phyloP scores from a whole-genome alignment of 805 yeast genomes.

The Saturnispora saitoi region DNA sequence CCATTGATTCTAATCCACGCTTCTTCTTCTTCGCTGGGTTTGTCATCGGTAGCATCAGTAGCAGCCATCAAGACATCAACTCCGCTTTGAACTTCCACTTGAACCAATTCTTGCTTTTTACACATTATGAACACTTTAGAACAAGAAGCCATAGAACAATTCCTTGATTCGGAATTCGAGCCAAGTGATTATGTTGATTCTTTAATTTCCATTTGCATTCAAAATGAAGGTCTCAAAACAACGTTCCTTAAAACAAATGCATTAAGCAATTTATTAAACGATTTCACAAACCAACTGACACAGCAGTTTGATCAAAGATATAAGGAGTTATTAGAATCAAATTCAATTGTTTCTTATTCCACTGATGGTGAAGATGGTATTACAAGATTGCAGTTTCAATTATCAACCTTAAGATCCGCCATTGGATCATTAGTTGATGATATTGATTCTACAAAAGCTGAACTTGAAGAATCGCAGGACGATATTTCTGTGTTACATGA shows the following conservation, averaged over 20 bases:
- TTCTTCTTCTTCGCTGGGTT: background rate
- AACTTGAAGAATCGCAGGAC: conserved; percentile 16
- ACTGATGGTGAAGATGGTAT: conserved; percentile 29
- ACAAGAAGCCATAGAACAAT: conserved; percentile 45
- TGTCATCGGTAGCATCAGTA: background rate
- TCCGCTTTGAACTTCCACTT: conserved; percentile 1
- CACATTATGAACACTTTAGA: conserved; percentile 5
- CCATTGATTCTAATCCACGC: conserved; percentile 7
- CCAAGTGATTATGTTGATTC: conserved; percentile 62
- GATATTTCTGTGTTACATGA: conserved; percentile 21
- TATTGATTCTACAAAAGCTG: conserved; percentile 26
- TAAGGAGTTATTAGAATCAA: conserved; percentile 26
- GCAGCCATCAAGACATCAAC: background rate
- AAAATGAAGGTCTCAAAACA: conserved; percentile 6
- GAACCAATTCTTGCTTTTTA: background rate
- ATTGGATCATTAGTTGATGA: conserved; percentile 48
- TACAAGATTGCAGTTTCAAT: conserved; percentile 57
- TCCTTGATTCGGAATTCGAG: conserved; percentile 57
- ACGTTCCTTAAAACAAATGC: conserved; percentile 15
- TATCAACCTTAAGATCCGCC: conserved; percentile 51
- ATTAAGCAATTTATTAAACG: conserved; percentile 34
- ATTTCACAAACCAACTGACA: conserved; percentile 50
- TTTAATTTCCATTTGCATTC: conserved; percentile 32
- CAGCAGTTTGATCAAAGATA: conserved; percentile 45
- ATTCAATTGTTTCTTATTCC: conserved; percentile 1